Conservation (phyloP, 2,329 filamentous ascomycete genomes). For the Aschersonia sp. region DNA sequence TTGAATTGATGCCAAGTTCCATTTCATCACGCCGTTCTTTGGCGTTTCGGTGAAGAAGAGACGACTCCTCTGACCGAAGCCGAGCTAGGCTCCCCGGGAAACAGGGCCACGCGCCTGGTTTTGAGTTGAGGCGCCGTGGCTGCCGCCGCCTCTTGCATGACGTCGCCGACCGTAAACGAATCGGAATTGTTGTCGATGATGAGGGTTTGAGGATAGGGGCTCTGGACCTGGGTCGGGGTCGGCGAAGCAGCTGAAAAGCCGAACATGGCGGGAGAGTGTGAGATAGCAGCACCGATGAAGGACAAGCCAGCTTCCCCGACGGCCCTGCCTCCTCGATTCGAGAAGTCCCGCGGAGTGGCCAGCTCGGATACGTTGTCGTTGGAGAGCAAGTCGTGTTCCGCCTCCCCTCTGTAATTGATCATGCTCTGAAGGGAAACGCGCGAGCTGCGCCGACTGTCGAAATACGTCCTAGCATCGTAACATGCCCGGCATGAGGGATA, state of each 20-base stretch:
- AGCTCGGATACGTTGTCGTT: slow-evolving; percentile 24
- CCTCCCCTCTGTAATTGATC: slow-evolving; percentile 20
- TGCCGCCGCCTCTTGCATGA: not conserved
- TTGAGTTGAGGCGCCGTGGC: slow-evolving; percentile 1
- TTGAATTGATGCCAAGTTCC: slow-evolving; percentile 7
- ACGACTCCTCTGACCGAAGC: too few species aligned
- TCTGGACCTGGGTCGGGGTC: slow-evolving; percentile 15
- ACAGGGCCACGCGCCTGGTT: not conserved
- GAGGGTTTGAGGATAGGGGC: slow-evolving; percentile 22
- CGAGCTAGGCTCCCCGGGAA: too few species aligned
- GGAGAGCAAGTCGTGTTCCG: slow-evolving; percentile 24
- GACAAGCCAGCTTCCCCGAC: slow-evolving; percentile 19
- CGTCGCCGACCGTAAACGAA: slow-evolving; percentile 5
- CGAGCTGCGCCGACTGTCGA: slow-evolving; percentile 26
- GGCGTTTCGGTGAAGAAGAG: not conserved
- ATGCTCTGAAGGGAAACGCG: slow-evolving; percentile 26
- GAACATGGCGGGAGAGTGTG: slow-evolving; percentile 8
- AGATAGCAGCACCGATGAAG: slow-evolving; percentile 8
- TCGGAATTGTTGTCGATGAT: slow-evolving; percentile 15
- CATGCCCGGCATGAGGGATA: slow-evolving; percentile 26
- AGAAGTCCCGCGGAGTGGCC: slow-evolving; percentile 24
- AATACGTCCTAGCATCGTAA: slow-evolving; percentile 24
- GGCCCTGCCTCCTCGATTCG: slow-evolving; percentile 15
- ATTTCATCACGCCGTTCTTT: not conserved
- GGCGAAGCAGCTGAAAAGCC: slow-evolving; percentile 15